Conservation (phyloP, 257 asterid species). For the Thymus mandschuricus region DNA sequence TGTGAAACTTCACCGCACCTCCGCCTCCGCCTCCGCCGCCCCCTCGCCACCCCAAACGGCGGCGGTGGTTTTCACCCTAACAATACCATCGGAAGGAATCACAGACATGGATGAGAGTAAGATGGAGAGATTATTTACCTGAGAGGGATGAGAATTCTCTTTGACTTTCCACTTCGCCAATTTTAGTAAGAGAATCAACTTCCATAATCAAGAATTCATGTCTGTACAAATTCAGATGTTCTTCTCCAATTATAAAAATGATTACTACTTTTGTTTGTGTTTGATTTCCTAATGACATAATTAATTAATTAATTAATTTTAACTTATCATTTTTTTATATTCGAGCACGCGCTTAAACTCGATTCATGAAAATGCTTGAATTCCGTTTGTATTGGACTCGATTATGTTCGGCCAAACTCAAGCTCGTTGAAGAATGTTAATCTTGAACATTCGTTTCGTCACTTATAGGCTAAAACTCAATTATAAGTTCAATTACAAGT, state of each 20-base stretch:
- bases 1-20: not conserved
- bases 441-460: too few species aligned
- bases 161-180: not conserved
- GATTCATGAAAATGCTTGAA: too few species aligned
- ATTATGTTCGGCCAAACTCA: too few species aligned
- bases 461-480: too few species aligned
- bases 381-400: too few species aligned
- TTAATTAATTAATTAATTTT: too few species aligned
- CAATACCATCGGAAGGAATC: not conserved
- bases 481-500: too few species aligned
- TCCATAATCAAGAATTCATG: not conserved
- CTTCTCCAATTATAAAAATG: not conserved
- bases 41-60: not conserved
- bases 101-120: not conserved
- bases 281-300: too few species aligned
- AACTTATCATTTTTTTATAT: too few species aligned
- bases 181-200: not conserved
- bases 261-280: too few species aligned
- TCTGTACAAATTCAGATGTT: not conserved
- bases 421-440: too few species aligned
- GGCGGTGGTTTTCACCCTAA: not conserved
- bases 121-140: not conserved
- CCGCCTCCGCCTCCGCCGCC: not conserved
- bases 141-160: not conserved
- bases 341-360: too few species aligned